Percentiles rank a stretch among this genome's conserved stretches.
Evolutionary conservation across 345 rosid species (phyloP).

Genomic region (Chamaenerion angustifolium): DNA sequence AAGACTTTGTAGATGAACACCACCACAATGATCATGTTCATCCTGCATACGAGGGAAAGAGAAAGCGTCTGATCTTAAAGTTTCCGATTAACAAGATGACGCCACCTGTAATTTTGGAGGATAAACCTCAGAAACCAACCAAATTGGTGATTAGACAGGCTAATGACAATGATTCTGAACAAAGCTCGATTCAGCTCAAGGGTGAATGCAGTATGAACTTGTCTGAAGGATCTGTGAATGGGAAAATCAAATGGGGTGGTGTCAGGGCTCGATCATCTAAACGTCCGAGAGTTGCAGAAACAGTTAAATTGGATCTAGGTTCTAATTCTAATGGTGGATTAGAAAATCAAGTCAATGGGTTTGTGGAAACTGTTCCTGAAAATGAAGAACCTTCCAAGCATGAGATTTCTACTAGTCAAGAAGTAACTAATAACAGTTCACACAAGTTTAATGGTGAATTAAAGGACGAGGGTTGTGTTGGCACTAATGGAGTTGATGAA

Average conservation of each 20-base stretch:
- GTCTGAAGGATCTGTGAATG: constrained; percentile 29
- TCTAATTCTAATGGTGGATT: constrained; percentile 15
- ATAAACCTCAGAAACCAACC: constrained; percentile 8
- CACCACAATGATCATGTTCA: constrained; percentile 27
- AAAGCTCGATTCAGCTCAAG: constrained; percentile 2
- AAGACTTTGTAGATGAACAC: constrained; percentile 19
- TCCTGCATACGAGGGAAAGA: constrained; percentile 28
- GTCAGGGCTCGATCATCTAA: constrained; percentile 66
- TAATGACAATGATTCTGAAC: too few relatives aligned
- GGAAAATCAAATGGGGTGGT: constrained; percentile 76
- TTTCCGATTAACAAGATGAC: constrained; percentile 44
- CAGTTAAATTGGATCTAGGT: constrained; percentile 14
- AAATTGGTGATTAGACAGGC: neutral
- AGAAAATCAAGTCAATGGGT: constrained; percentile 19
- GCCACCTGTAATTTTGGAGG: constrained; percentile 16
- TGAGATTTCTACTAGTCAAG: too few relatives aligned
- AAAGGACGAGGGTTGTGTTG: constrained; percentile 13
- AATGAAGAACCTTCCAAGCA: constrained; percentile 1
- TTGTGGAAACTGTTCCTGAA: constrained; percentile 14
- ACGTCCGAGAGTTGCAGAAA: constrained; percentile 49
- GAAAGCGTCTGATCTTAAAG: constrained; percentile 62
- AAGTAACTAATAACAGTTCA: neutral
- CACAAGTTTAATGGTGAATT: constrained; percentile 19
- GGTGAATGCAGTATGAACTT: constrained; percentile 23
- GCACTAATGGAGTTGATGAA: constrained; percentile 24